phyloP scores from a whole-genome alignment of 2,329 filamentous ascomycete species.

The Zasmidium cellare region DNA sequence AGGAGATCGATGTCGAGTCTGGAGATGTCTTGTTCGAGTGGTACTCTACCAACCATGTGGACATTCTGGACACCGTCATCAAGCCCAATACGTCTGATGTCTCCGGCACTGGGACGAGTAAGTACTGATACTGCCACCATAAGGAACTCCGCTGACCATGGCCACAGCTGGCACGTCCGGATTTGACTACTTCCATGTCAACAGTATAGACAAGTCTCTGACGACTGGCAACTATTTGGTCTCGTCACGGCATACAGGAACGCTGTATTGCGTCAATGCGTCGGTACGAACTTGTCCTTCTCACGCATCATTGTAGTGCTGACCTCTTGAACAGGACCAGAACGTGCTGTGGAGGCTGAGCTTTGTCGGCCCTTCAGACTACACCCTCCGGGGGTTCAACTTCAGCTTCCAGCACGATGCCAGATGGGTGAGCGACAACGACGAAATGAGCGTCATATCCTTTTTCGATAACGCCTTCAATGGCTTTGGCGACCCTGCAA shows the following conservation, averaged over 20 bases:
- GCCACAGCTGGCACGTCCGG: neutral
- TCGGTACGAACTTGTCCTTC: neutral
- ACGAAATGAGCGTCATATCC: slow-evolving; percentile 2
- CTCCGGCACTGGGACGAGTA: slow-evolving; percentile 39
- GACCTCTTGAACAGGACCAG: slow-evolving; percentile 19
- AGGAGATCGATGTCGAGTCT: slow-evolving; percentile 35
- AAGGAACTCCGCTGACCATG: neutral
- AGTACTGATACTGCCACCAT: neutral
- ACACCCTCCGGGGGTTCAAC: slow-evolving; percentile 25
- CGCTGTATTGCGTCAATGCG: slow-evolving; percentile 39
- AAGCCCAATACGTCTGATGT: slow-evolving; percentile 31
- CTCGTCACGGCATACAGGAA: slow-evolving; percentile 39
- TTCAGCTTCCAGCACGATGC: slow-evolving; percentile 54
- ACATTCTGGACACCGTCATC: slow-evolving; percentile 36
- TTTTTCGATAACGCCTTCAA: slow-evolving; percentile 26
- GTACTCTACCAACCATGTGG: slow-evolving; percentile 34
- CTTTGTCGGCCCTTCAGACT: slow-evolving; percentile 22
- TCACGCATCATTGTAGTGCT: too few relatives aligned
- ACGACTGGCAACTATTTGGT: slow-evolving; percentile 39
- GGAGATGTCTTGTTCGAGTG: slow-evolving; percentile 36
- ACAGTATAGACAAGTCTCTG: slow-evolving; percentile 41
- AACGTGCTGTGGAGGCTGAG: slow-evolving; percentile 39
- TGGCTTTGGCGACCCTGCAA: slow-evolving; percentile 12
- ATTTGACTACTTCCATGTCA: slow-evolving; percentile 33
- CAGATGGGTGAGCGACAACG: slow-evolving; percentile 22